Evolutionary conservation across 2,329 filamentous ascomycete genomes (phyloP).

Genomic region (Teratosphaeria epicoccoides): DNA sequence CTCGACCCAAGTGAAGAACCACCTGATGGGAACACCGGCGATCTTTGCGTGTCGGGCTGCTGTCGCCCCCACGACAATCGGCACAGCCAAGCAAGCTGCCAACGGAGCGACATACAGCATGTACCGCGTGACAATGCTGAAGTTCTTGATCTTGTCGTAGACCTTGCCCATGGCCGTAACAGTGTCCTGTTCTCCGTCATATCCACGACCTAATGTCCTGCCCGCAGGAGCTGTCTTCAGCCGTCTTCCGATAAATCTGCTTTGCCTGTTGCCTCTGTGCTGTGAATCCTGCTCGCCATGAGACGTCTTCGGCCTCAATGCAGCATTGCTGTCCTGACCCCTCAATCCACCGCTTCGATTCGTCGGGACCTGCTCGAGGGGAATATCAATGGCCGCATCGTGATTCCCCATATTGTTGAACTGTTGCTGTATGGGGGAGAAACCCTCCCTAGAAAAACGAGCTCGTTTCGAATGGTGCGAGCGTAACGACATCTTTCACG

Average conservation of each 20-base stretch:
- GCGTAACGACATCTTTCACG: conserved; percentile 5
- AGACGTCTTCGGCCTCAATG: conserved; percentile 22
- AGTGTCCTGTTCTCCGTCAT: conserved; percentile 42
- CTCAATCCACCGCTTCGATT: conserved; percentile 33
- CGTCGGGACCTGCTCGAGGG: conserved; percentile 46
- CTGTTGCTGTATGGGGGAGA: conserved; percentile 11
- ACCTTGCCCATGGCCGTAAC: conserved; percentile 49
- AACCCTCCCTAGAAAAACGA: conserved; percentile 24
- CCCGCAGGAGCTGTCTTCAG: conserved; percentile 26
- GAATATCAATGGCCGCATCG: conserved; percentile 51
- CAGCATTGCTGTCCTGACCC: conserved; percentile 29
- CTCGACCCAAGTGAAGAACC: conserved; percentile 57
- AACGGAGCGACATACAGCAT: conserved; percentile 52
- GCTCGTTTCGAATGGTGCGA: conserved; percentile 3
- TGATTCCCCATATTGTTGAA: conserved; percentile 31
- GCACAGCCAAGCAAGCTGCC: conserved; percentile 48
- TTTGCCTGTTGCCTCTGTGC: conserved; percentile 24
- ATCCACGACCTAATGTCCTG: conserved; percentile 19
- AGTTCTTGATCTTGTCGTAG: conserved; percentile 51
- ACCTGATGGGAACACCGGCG: conserved; percentile 46
- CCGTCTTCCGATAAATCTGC: conserved; percentile 27
- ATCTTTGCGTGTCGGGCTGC: conserved; percentile 31
- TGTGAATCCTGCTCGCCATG: conserved; percentile 11
- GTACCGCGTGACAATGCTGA: conserved; percentile 53
- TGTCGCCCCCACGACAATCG: conserved; percentile 51